These are phyloP conservation scores for Monilinia vaccinii-corymbosi DNA, from an alignment of 2,329 filamentous ascomycete genomes.

Conservation along the genomic window DNA sequence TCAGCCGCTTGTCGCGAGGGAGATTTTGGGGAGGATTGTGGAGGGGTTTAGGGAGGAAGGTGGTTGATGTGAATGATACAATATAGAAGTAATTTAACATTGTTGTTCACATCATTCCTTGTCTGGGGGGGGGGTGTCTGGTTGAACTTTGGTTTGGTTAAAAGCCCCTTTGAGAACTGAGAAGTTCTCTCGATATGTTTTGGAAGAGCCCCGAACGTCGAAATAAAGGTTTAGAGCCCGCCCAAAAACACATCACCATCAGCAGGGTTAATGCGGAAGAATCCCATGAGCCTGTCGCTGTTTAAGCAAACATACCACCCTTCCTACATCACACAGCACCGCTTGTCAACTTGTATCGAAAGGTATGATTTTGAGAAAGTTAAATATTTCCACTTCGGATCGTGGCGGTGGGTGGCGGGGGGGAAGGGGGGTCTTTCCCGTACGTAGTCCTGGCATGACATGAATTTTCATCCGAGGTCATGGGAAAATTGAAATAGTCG, in stretches of 20 bases:
- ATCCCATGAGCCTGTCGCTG: neutral
- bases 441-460: neutral
- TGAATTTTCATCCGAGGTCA: neutral
- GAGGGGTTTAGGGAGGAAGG: neutral
- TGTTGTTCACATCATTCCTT: too few relatives aligned
- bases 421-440: too few relatives aligned
- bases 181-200: neutral
- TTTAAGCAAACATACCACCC: neutral
- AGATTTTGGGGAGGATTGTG: slow-evolving; percentile 33
- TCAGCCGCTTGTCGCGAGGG: slow-evolving; percentile 49
- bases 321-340: neutral
- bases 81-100: too few relatives aligned
- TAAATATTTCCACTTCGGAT: neutral
- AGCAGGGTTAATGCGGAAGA: neutral
- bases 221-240: neutral
- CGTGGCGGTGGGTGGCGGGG: too few relatives aligned
- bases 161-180: too few relatives aligned
- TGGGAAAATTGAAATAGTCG: neutral
- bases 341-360: neutral
- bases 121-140: too few relatives aligned
- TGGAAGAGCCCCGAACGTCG: neutral
- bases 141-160: too few relatives aligned
- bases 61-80: too few relatives aligned
- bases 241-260: neutral
- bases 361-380: neutral